Evolutionary conservation across 768 basidiomycete genomes (phyloP).

Genomic region (Asterophora parasitica): DNA sequence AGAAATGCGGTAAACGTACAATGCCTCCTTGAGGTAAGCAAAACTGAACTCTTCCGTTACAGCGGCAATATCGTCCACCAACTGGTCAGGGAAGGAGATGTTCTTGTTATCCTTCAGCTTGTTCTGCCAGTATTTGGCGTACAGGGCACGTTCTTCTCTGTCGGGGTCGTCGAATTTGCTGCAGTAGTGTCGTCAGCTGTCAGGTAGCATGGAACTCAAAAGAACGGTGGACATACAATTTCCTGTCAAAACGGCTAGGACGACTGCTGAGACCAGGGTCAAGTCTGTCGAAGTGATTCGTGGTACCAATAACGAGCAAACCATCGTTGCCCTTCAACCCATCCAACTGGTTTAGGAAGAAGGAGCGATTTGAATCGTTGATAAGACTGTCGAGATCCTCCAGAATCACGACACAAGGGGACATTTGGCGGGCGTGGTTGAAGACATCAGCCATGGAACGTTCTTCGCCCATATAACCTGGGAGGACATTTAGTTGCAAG

Average conservation of each 20-base stretch:
- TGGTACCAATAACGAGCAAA: slow-evolving; percentile 70
- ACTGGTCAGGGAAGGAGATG: slow-evolving; percentile 61
- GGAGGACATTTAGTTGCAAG: neutral
- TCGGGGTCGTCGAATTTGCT: slow-evolving; percentile 74
- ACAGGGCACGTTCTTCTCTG: slow-evolving; percentile 56
- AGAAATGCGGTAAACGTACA: slow-evolving; percentile 45
- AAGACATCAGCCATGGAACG: slow-evolving; percentile 65
- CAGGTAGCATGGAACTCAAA: neutral
- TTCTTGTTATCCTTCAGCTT: slow-evolving; percentile 62
- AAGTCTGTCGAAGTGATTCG: slow-evolving; percentile 79
- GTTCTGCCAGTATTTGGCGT: slow-evolving; percentile 75
- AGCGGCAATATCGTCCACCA: slow-evolving; percentile 56
- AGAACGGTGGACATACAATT: slow-evolving; percentile 53
- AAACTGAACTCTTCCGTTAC: slow-evolving; percentile 71
- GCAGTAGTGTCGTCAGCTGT: neutral
- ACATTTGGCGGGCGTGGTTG: slow-evolving; percentile 59
- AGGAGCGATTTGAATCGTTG: slow-evolving; percentile 72
- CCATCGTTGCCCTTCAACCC: slow-evolving; percentile 80
- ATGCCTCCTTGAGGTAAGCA: slow-evolving; percentile 86
- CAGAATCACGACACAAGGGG: slow-evolving; percentile 63
- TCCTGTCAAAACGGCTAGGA: slow-evolving; percentile 82
- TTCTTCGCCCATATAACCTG: slow-evolving; percentile 61
- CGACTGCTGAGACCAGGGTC: slow-evolving; percentile 74
- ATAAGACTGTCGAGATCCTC: slow-evolving; percentile 72
- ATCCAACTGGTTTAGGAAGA: slow-evolving; percentile 86